These are phyloP conservation scores for Astragalus membranaceus DNA, from an alignment of 306 rosid species.

Conservation along the genomic window DNA sequence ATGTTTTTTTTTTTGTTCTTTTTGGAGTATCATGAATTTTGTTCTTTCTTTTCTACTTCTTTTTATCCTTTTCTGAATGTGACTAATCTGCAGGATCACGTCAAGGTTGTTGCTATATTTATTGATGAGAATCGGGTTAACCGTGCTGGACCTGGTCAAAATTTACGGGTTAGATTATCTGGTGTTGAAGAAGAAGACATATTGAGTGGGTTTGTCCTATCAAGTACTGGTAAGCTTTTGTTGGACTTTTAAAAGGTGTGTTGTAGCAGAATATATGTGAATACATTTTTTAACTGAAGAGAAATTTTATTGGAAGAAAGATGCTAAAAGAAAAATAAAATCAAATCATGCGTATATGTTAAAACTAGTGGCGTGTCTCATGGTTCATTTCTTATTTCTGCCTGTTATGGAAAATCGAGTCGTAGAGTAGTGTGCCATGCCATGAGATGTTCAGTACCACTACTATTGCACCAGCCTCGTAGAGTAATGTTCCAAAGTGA, in stretches of 20 bases:
- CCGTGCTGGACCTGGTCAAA: slow-evolving; percentile 89
- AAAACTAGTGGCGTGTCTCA: not conserved
- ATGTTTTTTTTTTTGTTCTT: not conserved
- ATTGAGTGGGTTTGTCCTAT: slow-evolving; percentile 62
- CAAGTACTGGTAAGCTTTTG: slow-evolving; percentile 58
- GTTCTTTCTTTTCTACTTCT: not conserved
- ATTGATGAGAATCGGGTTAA: slow-evolving; percentile 62
- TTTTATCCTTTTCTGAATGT: not conserved
- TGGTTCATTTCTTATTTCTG: slow-evolving; percentile 6
- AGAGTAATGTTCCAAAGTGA: too few relatives aligned
- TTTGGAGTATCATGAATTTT: not conserved
- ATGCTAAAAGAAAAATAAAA: not conserved
- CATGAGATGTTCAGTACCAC: not conserved
- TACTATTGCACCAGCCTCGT: too few relatives aligned
- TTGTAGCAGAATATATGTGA: not conserved
- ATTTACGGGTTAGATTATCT: slow-evolving; percentile 70
- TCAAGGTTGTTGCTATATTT: slow-evolving; percentile 54
- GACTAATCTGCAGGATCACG: slow-evolving; percentile 51
- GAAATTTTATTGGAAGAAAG: not conserved
- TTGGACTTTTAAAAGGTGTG: not conserved
- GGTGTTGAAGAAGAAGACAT: slow-evolving; percentile 84
- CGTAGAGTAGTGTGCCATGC: not conserved
- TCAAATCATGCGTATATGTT: not conserved
- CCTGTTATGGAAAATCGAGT: not conserved
- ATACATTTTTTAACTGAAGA: not conserved